Conservation (phyloP, 495 filamentous ascomycete species). For the Aspergillus bridgeri region DNA sequence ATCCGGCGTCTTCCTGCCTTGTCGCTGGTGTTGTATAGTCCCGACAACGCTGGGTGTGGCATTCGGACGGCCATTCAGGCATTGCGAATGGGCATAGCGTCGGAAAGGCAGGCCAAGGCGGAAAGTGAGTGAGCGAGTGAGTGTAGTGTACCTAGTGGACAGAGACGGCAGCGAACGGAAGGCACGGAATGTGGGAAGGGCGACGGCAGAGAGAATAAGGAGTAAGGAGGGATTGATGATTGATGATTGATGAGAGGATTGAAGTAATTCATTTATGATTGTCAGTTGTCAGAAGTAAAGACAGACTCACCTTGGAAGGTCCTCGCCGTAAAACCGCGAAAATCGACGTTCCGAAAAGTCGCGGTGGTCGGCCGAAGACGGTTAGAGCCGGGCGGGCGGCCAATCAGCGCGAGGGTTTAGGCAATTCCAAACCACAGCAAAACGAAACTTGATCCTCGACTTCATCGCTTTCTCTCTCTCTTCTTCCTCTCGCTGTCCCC, state of each 20-base stretch:
- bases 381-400: constrained; percentile 21
- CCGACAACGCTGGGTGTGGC: constrained; percentile 11
- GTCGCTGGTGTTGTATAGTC: constrained; percentile 19
- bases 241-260: no score
- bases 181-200: background rate
- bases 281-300: no score
- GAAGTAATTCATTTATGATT: no score
- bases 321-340: constrained; percentile 4
- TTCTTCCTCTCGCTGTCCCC: constrained; percentile 26
- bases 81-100: constrained; percentile 14
- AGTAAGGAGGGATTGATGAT: no score
- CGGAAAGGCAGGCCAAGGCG: constrained; percentile 15
- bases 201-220: background rate
- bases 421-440: constrained; percentile 40
- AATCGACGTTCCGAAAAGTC: constrained; percentile 33
- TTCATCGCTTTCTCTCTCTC: constrained; percentile 35
- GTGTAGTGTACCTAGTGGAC: background rate
- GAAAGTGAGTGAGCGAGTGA: constrained; percentile 1
- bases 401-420: constrained; percentile 44
- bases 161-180: background rate
- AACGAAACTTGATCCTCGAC: constrained; percentile 42
- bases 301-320: no score
- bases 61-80: constrained; percentile 22
- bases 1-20: constrained; percentile 22
- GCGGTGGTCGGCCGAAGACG: constrained; percentile 41